These are phyloP conservation scores for Chlorella vulgaris DNA, from an alignment of 139 green algal species.

Conservation along the genomic window DNA sequence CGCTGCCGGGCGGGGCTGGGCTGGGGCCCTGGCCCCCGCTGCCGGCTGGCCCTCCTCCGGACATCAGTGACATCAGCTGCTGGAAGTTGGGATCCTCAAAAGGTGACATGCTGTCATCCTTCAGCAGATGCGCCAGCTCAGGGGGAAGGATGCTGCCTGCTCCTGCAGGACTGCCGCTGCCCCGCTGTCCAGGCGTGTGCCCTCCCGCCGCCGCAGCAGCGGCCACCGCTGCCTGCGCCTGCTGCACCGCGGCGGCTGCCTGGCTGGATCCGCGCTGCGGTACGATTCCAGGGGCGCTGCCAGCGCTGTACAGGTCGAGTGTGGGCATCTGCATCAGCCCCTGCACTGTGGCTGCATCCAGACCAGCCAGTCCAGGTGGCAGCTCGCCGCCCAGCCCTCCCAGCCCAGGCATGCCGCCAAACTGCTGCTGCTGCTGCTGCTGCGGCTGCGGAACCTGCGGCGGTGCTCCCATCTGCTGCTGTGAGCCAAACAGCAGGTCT, in stretches of 20 bases:
- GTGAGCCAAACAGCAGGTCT: conserved; percentile 2
- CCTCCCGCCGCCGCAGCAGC: background rate
- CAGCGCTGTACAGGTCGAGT: background rate
- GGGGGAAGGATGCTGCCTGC: too few relatives aligned
- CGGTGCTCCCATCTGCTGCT: conserved; percentile 4
- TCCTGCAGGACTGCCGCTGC: too few relatives aligned
- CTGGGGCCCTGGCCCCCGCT: too few relatives aligned
- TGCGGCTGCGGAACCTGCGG: background rate
- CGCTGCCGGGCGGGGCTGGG: background rate
- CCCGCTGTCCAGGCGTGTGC: too few relatives aligned
- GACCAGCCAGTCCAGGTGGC: conserved; percentile 5
- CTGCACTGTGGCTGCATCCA: conserved; percentile 19
- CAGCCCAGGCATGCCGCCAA: background rate
- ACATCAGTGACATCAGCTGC: conserved; percentile 44
- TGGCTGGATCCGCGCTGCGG: background rate
- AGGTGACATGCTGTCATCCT: conserved; percentile 33
- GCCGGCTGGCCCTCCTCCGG: conserved; percentile 3
- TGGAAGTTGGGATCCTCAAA: conserved; percentile 52
- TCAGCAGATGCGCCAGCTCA: conserved; percentile 7
- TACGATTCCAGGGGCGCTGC: background rate
- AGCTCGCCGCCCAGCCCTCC: background rate
- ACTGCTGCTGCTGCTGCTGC: conserved; percentile 4
- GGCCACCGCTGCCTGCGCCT: background rate
- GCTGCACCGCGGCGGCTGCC: background rate
- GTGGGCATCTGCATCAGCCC: conserved; percentile 29